Evolutionary conservation across 1,139 yeast species (phyloP).

Genomic region (Suhomyces yuchorum): DNA sequence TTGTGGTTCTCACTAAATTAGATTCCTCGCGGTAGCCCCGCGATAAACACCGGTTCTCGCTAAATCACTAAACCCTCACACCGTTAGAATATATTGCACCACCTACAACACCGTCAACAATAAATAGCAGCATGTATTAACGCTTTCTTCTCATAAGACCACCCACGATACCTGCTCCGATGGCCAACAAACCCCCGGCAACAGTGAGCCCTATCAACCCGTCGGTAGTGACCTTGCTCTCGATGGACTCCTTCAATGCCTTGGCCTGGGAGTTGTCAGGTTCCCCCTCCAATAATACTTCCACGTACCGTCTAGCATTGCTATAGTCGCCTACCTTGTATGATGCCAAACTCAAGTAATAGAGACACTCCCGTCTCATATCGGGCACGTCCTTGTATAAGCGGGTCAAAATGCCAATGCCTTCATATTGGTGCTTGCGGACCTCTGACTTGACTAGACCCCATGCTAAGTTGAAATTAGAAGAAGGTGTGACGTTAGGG

Average conservation of each 20-base stretch:
- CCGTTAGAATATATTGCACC: neutral
- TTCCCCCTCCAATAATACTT: conserved; percentile 72
- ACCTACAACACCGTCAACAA: neutral
- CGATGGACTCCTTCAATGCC: conserved; percentile 72
- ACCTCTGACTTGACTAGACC: conserved; percentile 76
- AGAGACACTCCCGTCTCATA: conserved; percentile 86
- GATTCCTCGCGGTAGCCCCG: neutral
- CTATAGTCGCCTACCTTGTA: conserved; percentile 85
- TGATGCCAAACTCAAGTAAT: conserved; percentile 85
- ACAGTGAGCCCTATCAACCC: conserved; percentile 88
- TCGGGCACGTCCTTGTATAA: conserved; percentile 77
- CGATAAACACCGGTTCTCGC: neutral
- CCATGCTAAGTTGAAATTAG: conserved; percentile 95
- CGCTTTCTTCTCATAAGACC: conserved; percentile 51
- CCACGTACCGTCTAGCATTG: conserved; percentile 84
- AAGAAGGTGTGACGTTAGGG: conserved; percentile 77
- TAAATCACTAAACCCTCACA: neutral
- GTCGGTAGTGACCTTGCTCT: conserved; percentile 81
- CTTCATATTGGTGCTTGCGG: conserved; percentile 69
- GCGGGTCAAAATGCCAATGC: conserved; percentile 73
- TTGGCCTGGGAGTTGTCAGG: conserved; percentile 82
- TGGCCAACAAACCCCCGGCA: conserved; percentile 81
- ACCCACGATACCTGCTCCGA: conserved; percentile 71
- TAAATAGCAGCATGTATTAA: conserved; percentile 6
- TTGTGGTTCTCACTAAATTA: neutral